Evolutionary conservation across 352 stramenopile species (phyloP).

Genomic region (Pythium pyrilobum): DNA sequence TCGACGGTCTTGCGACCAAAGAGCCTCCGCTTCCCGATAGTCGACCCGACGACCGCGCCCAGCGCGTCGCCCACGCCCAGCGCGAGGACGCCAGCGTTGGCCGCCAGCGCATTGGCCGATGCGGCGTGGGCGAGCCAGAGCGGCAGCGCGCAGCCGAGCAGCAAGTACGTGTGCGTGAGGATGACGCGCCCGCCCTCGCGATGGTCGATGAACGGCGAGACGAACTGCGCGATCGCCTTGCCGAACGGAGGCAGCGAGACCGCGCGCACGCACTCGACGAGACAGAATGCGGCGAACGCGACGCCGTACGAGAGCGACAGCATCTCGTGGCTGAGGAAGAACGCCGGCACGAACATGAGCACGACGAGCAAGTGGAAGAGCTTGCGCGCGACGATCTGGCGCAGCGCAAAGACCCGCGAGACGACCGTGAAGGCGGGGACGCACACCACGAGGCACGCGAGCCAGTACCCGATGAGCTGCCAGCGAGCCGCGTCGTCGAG

Average conservation of each 20-base stretch:
- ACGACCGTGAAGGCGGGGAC: conserved; percentile 51
- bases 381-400: conserved; percentile 73
- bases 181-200: conserved; percentile 63
- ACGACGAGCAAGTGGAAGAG: conserved; percentile 79
- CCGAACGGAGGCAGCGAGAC: conserved; percentile 57
- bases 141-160: conserved; percentile 69
- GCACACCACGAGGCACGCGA: conserved; percentile 38
- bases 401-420: conserved; percentile 29
- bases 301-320: conserved; percentile 76
- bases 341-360: conserved; percentile 71
- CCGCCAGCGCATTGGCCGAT: conserved; percentile 21
- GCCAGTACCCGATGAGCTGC: conserved; percentile 53
- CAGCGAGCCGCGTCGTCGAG: conserved; percentile 23
- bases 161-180: conserved; percentile 73
- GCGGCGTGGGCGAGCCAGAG: conserved; percentile 43
- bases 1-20: conserved; percentile 68
- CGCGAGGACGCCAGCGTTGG: conserved; percentile 66
- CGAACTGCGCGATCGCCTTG: conserved; percentile 42
- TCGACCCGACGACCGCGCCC: conserved; percentile 58
- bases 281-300: conserved; percentile 59
- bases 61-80: conserved; percentile 75
- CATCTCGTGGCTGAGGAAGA: conserved; percentile 43
- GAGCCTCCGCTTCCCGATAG: conserved; percentile 35
- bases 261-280: conserved; percentile 63
- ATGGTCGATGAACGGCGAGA: conserved; percentile 71